These are phyloP conservation scores for Parachaetomium inaequale DNA, from an alignment of 495 filamentous ascomycete genomes.

Conservation along the genomic window DNA sequence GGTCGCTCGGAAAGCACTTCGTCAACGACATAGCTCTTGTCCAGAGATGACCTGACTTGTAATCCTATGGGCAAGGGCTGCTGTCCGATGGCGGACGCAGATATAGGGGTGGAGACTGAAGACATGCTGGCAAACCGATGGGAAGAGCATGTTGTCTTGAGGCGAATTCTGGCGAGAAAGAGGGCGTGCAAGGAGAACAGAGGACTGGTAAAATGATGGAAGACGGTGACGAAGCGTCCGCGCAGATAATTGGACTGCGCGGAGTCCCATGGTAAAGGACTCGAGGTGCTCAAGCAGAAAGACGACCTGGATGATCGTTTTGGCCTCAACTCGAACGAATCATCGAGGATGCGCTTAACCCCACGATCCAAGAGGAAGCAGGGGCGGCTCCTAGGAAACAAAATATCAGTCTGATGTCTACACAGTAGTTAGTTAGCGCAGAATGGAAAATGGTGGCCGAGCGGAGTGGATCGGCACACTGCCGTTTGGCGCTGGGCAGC, in stretches of 20 bases:
- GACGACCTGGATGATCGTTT: no score
- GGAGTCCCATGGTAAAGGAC: conserved; percentile 5
- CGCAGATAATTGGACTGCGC: conserved; percentile 5
- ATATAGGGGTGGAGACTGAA: background rate
- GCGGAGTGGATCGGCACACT: no score
- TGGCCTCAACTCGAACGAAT: no score
- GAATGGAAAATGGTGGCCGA: no score
- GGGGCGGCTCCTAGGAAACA: no score
- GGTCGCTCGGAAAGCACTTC: conserved; percentile 14
- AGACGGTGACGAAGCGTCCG: background rate
- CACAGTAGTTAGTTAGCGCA: no score
- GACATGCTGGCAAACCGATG: conserved; percentile 6
- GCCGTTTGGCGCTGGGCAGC: no score
- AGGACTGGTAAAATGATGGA: conserved; percentile 5
- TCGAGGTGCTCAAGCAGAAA: no score
- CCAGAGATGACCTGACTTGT: conserved; percentile 9
- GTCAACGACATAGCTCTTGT: conserved; percentile 13
- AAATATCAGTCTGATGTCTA: no score
- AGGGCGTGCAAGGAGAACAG: background rate
- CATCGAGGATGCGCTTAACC: no score
- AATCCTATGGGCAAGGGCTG: conserved; percentile 5
- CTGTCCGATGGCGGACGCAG: background rate
- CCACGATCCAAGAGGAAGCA: no score
- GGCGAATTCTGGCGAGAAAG: conserved; percentile 6
- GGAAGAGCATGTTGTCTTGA: background rate